These are phyloP conservation scores for Stentor roeselii DNA, from an alignment of 73 alveolate species.

Conservation along the genomic window DNA sequence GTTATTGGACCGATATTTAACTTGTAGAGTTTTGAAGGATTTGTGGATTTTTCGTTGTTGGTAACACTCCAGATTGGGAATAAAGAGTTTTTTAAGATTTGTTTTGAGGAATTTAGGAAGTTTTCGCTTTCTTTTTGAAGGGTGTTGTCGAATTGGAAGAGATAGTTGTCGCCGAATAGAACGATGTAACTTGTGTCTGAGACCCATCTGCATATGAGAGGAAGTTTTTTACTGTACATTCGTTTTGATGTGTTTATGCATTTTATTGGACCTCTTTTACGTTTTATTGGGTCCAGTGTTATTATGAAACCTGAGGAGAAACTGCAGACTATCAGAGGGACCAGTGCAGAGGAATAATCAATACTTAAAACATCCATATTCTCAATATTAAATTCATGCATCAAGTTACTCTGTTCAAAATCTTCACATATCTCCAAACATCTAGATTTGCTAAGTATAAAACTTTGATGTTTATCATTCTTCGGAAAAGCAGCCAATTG, in stretches of 20 bases:
- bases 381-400: background rate
- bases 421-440: conserved; percentile 11
- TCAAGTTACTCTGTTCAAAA: background rate
- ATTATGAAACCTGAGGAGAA: background rate
- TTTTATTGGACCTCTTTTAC: background rate
- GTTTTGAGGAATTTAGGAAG: background rate
- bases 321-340: background rate
- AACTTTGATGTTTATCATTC: background rate
- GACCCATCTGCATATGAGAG: conserved; percentile 11
- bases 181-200: background rate
- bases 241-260: background rate
- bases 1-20: background rate
- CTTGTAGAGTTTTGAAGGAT: background rate
- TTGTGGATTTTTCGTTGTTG: background rate
- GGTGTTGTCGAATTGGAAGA: background rate
- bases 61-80: background rate
- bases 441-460: background rate
- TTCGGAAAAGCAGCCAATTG: background rate
- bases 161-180: background rate
- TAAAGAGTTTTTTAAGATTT: background rate
- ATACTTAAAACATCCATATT: conserved; percentile 4
- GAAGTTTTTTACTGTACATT: background rate
- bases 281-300: background rate
- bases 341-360: background rate
- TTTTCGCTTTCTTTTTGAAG: background rate